These are phyloP conservation scores for Saccharum officinarum DNA, from an alignment of 176 grass and related monocot genomes.

Conservation along the genomic window DNA sequence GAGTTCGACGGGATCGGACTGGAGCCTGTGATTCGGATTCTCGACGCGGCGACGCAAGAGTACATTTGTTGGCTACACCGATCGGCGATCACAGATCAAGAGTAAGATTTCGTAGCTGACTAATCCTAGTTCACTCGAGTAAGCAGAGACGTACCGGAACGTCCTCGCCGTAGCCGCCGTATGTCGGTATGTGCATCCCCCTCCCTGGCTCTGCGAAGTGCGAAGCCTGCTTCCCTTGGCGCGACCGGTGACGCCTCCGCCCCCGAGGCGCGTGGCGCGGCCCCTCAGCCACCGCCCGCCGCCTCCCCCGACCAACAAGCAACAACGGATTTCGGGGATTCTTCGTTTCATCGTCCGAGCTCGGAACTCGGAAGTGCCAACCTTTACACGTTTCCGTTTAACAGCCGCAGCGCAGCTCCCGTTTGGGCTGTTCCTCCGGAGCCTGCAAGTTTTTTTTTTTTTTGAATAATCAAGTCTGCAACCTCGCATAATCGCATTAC, in stretches of 20 bases:
- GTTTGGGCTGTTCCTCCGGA: too few relatives aligned
- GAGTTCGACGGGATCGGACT: neutral
- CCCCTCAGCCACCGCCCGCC: neutral
- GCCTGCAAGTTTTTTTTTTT: too few relatives aligned
- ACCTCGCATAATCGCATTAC: too few relatives aligned
- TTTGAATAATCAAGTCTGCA: too few relatives aligned
- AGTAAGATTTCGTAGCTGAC: neutral
- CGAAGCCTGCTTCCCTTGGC: neutral
- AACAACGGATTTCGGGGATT: neutral
- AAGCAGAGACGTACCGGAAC: neutral
- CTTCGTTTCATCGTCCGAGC: neutral
- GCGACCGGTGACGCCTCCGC: neutral
- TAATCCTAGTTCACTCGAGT: conserved; percentile 6
- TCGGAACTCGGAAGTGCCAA: too few relatives aligned
- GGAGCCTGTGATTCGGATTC: neutral
- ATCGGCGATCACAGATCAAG: neutral
- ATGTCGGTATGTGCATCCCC: too few relatives aligned
- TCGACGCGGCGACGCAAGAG: neutral
- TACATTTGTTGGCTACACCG: neutral
- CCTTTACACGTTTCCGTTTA: too few relatives aligned
- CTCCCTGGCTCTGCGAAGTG: neutral
- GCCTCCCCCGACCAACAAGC: neutral
- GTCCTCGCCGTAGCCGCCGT: neutral
- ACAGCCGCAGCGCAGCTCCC: too few relatives aligned
- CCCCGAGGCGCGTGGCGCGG: neutral